A percentile compares a stretch with the other conserved stretches of the same genome.
phyloP scores from a whole-genome alignment of 2,329 filamentous ascomycete genomes.

The Alternaria gansuensis region DNA sequence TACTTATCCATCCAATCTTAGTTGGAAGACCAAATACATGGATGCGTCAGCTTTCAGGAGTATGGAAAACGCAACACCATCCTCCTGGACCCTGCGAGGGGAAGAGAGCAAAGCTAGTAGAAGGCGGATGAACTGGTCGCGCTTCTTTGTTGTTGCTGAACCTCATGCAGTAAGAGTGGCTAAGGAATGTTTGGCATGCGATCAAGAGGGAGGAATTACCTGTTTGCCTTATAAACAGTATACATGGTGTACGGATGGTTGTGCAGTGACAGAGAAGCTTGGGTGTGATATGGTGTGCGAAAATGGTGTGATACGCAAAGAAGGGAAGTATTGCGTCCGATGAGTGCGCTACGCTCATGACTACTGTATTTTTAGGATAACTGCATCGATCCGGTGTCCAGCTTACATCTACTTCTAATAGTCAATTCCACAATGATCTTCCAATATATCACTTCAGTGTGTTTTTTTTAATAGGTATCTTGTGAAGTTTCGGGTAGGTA shows the following conservation, averaged over 20 bases:
- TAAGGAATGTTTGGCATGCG: neutral
- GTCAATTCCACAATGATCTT: neutral
- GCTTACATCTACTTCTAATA: neutral
- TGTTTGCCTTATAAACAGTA: constrained; percentile 1
- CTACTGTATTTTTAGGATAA: neutral
- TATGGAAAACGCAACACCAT: neutral
- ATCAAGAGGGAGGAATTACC: constrained; percentile 4
- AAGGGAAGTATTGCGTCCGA: constrained; percentile 5
- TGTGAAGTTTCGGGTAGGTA: too few species aligned
- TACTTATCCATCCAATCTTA: neutral
- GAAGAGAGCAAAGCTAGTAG: neutral
- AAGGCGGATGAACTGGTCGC: neutral
- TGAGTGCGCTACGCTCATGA: neutral
- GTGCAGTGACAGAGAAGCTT: neutral
- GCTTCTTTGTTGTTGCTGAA: neutral
- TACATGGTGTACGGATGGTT: constrained; percentile 9
- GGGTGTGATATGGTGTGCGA: constrained; percentile 10
- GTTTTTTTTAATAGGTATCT: neutral
- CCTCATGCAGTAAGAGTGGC: neutral
- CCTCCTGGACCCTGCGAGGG: neutral
- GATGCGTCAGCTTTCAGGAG: neutral
- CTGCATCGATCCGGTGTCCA: neutral
- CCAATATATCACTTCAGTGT: neutral
- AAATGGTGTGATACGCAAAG: neutral
- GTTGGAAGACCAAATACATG: neutral